Conservation (phyloP, 2,329 filamentous ascomycete species). For the Scedosporium apiospermum region DNA sequence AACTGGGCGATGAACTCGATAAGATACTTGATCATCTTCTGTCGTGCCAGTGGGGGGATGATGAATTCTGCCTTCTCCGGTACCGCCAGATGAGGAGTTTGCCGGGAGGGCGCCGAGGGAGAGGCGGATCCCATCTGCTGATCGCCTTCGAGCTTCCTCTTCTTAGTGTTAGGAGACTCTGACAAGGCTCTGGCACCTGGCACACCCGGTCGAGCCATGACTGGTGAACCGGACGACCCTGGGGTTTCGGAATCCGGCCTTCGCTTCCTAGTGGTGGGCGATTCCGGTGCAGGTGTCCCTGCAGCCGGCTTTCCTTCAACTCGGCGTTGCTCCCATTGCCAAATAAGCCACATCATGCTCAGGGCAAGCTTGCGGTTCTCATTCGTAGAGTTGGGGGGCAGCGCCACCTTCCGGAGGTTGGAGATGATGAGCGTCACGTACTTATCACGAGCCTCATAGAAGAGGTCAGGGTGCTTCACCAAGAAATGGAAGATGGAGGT, state of each 20-base stretch:
- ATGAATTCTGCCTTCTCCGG: conserved; percentile 54
- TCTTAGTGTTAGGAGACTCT: conserved; percentile 64
- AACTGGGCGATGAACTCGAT: conserved; percentile 90
- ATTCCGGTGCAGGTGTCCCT: conserved; percentile 8
- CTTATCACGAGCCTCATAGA: conserved; percentile 90
- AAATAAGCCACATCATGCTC: conserved; percentile 83
- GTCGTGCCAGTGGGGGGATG: conserved; percentile 57
- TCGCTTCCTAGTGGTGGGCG: not conserved
- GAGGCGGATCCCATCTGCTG: conserved; percentile 6
- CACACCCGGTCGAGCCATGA: not conserved
- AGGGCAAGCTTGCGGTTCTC: conserved; percentile 88
- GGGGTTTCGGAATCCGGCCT: conserved; percentile 21
- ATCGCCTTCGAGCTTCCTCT: conserved; percentile 66
- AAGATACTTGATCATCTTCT: conserved; percentile 86
- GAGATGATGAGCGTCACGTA: conserved; percentile 83
- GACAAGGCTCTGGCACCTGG: conserved; percentile 29
- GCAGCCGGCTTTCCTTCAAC: conserved; percentile 46
- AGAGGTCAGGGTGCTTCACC: conserved; percentile 82
- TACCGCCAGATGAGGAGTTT: conserved; percentile 17
- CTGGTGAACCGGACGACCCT: conserved; percentile 5
- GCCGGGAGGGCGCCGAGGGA: not conserved
- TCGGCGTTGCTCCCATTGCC: conserved; percentile 83
- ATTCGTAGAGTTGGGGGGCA: conserved; percentile 72
- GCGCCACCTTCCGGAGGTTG: conserved; percentile 79
- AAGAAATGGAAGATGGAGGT: conserved; percentile 97